A percentile compares a stretch with the other conserved stretches of the same genome.
These are phyloP conservation scores for Gyromitra esculenta DNA, from an alignment of 2,329 filamentous ascomycete genomes.

Conservation along the genomic window DNA sequence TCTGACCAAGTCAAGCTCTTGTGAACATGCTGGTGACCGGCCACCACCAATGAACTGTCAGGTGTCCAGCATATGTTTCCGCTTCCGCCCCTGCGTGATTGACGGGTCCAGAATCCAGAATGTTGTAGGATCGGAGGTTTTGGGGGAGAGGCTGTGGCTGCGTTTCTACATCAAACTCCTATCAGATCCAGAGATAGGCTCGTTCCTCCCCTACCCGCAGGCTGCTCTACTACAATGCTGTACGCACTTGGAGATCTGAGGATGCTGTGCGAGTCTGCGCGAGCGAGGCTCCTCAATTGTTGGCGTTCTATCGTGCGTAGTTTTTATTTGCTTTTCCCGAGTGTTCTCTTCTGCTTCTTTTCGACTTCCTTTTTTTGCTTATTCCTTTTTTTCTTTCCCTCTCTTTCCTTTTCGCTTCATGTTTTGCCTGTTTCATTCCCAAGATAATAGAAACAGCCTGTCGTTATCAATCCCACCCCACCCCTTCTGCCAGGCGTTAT, in stretches of 20 bases:
- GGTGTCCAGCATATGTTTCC: constrained; percentile 34
- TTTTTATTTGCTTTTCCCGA: constrained; percentile 46
- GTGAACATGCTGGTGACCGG: constrained; percentile 46
- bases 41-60: constrained; percentile 15
- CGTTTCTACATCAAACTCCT: constrained; percentile 37
- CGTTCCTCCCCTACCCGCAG: neutral
- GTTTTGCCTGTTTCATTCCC: constrained; percentile 46
- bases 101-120: constrained; percentile 43
- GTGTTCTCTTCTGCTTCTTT: constrained; percentile 49
- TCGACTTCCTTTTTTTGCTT: constrained; percentile 33
- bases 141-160: constrained; percentile 11
- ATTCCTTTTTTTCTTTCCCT: constrained; percentile 32
- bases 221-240: neutral
- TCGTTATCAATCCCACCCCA: constrained; percentile 52
- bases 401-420: constrained; percentile 31
- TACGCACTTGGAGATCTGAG: neutral
- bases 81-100: constrained; percentile 47
- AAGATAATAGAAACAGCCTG: constrained; percentile 50
- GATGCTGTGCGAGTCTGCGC: constrained; percentile 25
- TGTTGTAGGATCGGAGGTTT: constrained; percentile 11
- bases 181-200: constrained; percentile 39
- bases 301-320: constrained; percentile 39
- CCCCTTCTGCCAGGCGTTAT: constrained; percentile 30
- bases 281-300: constrained; percentile 12
- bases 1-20: constrained; percentile 41